Evolutionary conservation across 1,284 basidiomycete genomes (phyloP).

Genomic region (Tetrapyrgos nigripes): DNA sequence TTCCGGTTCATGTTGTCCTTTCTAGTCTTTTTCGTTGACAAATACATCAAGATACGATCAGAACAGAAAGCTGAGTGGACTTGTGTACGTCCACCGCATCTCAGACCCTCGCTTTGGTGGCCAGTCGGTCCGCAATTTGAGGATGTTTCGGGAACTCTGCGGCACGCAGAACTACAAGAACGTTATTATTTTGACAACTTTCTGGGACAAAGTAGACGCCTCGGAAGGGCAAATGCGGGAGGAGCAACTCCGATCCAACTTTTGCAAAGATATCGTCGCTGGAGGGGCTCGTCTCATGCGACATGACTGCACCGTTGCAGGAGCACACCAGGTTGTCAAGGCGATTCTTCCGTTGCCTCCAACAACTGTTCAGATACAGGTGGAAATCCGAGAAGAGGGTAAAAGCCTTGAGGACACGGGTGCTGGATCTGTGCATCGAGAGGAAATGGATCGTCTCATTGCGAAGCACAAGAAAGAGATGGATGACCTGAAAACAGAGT

Average conservation of each 20-base stretch:
- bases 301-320: background rate
- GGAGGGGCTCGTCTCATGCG: constrained; percentile 10
- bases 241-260: background rate
- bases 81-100: constrained; percentile 11
- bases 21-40: background rate
- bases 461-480: constrained; percentile 24
- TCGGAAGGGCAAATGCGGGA: constrained; percentile 2
- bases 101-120: constrained; percentile 10
- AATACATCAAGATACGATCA: constrained; percentile 4
- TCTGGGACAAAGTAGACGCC: background rate
- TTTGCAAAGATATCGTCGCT: background rate
- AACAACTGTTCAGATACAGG: background rate
- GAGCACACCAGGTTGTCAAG: background rate
- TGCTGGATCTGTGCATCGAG: constrained; percentile 23
- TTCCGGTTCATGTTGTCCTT: background rate
- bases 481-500: constrained; percentile 20
- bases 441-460: constrained; percentile 21
- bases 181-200: constrained; percentile 7
- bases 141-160: constrained; percentile 7
- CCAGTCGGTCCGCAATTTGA: constrained; percentile 6
- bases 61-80: constrained; percentile 8
- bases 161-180: constrained; percentile 6
- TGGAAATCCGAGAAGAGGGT: constrained; percentile 10
- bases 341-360: constrained; percentile 5
- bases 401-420: constrained; percentile 26